Evolutionary conservation across 139 green algal species (phyloP).

Genomic region (Micractinium sp.): DNA sequence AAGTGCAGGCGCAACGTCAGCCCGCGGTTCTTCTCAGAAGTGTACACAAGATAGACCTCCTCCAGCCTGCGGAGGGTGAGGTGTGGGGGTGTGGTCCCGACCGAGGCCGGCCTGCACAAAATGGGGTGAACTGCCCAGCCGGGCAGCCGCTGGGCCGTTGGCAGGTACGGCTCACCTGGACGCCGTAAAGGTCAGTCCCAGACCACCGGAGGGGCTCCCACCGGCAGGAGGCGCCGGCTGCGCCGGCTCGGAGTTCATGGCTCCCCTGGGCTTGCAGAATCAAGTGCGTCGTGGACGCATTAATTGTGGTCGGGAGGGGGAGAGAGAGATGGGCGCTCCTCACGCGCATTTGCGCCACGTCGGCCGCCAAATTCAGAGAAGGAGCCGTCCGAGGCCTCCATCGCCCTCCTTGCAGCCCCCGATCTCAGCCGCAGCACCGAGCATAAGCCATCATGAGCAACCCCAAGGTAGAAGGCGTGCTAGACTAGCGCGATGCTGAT

Average conservation of each 20-base stretch:
- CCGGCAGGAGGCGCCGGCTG: too few relatives aligned
- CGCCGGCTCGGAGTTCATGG: too few relatives aligned
- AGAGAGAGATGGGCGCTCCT: too few relatives aligned
- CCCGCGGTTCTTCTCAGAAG: conserved; percentile 37
- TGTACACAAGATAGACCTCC: conserved; percentile 39
- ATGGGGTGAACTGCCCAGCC: background rate
- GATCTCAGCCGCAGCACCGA: background rate
- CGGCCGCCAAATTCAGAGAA: too few relatives aligned
- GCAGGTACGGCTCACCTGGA: background rate
- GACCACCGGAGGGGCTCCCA: background rate
- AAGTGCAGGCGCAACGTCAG: conserved; percentile 39
- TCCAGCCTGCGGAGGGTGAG: conserved; percentile 24
- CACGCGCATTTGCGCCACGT: too few relatives aligned
- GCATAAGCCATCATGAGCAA: conserved; percentile 4
- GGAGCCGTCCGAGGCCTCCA: too few relatives aligned
- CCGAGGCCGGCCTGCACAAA: background rate
- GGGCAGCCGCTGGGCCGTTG: too few relatives aligned
- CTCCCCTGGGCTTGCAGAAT: too few relatives aligned
- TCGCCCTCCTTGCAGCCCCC: background rate
- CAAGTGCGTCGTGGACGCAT: too few relatives aligned
- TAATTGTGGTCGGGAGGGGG: too few relatives aligned
- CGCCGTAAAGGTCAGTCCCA: background rate
- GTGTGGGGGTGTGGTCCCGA: background rate
- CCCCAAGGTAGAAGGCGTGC: background rate
- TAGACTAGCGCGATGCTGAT: background rate